phyloP scores from a whole-genome alignment of 176 grass and related monocot species.

The Musa schizocarpa region DNA sequence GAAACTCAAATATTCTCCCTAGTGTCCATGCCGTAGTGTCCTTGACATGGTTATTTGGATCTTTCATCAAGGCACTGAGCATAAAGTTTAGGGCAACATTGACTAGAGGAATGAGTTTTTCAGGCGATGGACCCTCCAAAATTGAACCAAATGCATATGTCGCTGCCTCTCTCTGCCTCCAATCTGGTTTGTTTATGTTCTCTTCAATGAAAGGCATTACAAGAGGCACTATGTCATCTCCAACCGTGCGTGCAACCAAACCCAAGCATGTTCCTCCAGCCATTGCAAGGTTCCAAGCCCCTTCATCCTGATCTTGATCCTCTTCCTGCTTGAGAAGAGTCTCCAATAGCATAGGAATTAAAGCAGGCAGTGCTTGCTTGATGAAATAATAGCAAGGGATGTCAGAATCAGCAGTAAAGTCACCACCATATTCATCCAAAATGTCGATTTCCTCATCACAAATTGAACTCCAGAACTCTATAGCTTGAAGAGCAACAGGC shows the following conservation, averaged over 20 bases:
- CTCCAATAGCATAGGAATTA: constrained; percentile 13
- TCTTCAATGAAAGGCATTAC: constrained; percentile 20
- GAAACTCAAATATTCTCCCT: constrained; percentile 16
- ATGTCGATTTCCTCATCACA: constrained; percentile 21
- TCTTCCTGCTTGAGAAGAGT: constrained; percentile 16
- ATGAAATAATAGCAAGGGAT: constrained; percentile 17
- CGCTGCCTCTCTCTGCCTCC: constrained; percentile 20
- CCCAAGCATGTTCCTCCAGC: constrained; percentile 19
- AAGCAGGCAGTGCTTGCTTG: constrained; percentile 14
- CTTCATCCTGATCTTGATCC: constrained; percentile 24
- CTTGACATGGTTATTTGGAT: constrained; percentile 21
- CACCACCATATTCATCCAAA: constrained; percentile 14
- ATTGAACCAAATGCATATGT: constrained; percentile 23
- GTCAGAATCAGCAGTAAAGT: constrained; percentile 18
- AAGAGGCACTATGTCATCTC: constrained; percentile 19
- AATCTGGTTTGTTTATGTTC: constrained; percentile 19
- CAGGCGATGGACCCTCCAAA: constrained; percentile 14
- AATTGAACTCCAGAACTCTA: constrained; percentile 20
- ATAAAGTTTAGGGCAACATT: constrained; percentile 15
- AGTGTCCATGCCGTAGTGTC: constrained; percentile 18
- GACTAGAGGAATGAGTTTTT: constrained; percentile 12
- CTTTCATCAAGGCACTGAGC: constrained; percentile 18
- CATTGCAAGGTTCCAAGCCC: constrained; percentile 20
- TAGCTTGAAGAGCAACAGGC: constrained; percentile 14
- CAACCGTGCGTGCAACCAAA: constrained; percentile 18